phyloP scores from a whole-genome alignment of 495 filamentous ascomycete genomes.

The Penicillium paradoxum region DNA sequence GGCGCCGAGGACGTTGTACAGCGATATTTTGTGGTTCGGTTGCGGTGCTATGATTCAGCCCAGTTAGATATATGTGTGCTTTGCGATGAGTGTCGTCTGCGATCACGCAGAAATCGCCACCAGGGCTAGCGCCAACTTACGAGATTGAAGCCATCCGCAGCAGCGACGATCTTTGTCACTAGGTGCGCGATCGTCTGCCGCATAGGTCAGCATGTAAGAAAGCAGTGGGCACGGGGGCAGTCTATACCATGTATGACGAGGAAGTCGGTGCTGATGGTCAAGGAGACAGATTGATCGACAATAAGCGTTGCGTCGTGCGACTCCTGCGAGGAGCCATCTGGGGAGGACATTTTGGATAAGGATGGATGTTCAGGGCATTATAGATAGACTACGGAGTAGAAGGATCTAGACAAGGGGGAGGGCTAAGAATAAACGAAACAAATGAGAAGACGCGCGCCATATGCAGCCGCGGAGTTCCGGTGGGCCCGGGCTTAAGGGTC shows the following conservation, averaged over 20 bases:
- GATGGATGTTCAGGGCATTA: conserved; percentile 1
- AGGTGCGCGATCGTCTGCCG: conserved; percentile 30
- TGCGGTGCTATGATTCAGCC: conserved; percentile 16
- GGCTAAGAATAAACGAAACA: neutral
- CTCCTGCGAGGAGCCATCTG: conserved; percentile 18
- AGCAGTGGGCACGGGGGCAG: neutral
- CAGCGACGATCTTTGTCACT: conserved; percentile 33
- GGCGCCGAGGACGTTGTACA: conserved; percentile 84
- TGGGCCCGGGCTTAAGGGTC: neutral
- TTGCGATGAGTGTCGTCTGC: neutral
- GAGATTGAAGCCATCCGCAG: conserved; percentile 33
- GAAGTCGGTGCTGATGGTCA: conserved; percentile 60
- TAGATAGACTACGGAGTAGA: neutral
- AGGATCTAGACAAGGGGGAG: neutral
- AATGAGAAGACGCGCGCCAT: neutral
- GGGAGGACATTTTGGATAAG: conserved; percentile 25
- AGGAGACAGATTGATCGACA: conserved; percentile 54
- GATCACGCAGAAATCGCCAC: conserved; percentile 11
- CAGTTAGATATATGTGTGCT: conserved; percentile 12
- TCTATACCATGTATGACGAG: conserved; percentile 59
- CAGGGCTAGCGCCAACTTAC: conserved; percentile 22
- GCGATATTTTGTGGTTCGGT: conserved; percentile 55
- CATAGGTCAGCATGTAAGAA: neutral
- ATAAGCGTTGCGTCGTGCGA: conserved; percentile 43
- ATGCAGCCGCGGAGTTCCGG: conserved; percentile 11